These are phyloP conservation scores for Acidomyces sp. DNA, from an alignment of 495 filamentous ascomycete genomes.

Conservation along the genomic window DNA sequence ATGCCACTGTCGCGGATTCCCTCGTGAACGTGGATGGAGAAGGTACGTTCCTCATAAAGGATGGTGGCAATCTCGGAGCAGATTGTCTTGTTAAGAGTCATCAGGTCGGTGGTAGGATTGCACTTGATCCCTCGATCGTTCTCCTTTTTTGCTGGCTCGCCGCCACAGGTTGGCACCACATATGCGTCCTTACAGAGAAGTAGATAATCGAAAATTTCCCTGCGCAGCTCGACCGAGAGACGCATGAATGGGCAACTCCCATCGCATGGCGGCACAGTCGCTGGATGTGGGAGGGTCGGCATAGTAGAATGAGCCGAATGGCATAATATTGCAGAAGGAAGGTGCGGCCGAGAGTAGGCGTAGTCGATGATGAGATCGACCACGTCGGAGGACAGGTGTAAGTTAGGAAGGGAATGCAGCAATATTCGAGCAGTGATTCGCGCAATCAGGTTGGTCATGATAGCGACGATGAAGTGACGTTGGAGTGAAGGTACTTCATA, in stretches of 20 bases:
- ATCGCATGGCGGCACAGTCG: conserved; percentile 1
- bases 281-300: too few species aligned
- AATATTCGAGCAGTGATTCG: too few species aligned
- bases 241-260: conserved; percentile 2
- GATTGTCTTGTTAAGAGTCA: conserved; percentile 13
- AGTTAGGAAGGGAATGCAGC: too few species aligned
- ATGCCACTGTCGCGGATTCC: conserved; percentile 13
- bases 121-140: not conserved
- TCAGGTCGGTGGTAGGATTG: conserved; percentile 9
- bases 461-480: too few species aligned
- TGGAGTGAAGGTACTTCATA: too few species aligned
- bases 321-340: too few species aligned
- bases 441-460: too few species aligned
- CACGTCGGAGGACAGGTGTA: too few species aligned
- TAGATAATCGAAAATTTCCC: conserved; percentile 3
- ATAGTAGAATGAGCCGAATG: too few species aligned
- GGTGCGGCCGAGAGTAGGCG: too few species aligned
- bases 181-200: not conserved
- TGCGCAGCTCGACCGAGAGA: conserved; percentile 6
- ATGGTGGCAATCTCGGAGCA: conserved; percentile 3
- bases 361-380: too few species aligned
- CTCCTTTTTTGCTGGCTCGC: not conserved
- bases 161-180: not conserved
- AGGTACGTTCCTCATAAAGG: conserved; percentile 17
- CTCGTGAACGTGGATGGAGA: conserved; percentile 16